Evolutionary conservation across 768 basidiomycete genomes (phyloP), one percentile per base, ranked within the genome.

Genomic region (Boletus tylopilopsis): DNA sequence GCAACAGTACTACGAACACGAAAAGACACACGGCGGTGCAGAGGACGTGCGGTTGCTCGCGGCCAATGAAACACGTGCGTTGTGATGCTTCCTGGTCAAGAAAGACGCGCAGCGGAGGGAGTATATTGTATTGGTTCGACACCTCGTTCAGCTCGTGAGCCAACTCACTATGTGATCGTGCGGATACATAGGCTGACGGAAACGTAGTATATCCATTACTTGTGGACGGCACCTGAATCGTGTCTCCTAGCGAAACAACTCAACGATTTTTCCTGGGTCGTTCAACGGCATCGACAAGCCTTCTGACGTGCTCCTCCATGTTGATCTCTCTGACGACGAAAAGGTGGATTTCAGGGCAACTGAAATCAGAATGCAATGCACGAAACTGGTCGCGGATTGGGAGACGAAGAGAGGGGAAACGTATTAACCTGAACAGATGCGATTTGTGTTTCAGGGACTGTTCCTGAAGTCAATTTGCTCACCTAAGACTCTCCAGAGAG

Each of bases 221-320:
- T 67, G 47, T 57, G 59, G 65, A 58, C 57, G 1, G 51, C 63
- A 10, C 59, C 63, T 5, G 67, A 68, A 36, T 60, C 61, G 23
- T 63, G 52, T 48, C 46, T 65, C 9, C 36, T 68, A 0, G 42
- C 37, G 16, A 50, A 50, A 32, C 41, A 46, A 19, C 47, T 67
- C 25, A 58, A 63, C 5, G 56, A 67, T 43, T 59, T 64, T 68
- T 32, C 67, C 65, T 8, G 63, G 61, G 7, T 65, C 52, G n/a
- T 25, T 68, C 2, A 29, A 47, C 8, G 55, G 47, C 18, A 1
- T 24, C 2, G 19, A 54, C 8, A 22, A 21, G 27, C 55, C 60
- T 2, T 67, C 67, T 4, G 46, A 48, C 16, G 18, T 61, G 21
- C 45, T 54, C 18, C 63, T 69, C 22, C 66, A 69, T 12, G 16